Evolutionary conservation across 2,329 filamentous ascomycete genomes (phyloP), one percentile per base, ranked within the genome.

Genomic region (Thyridium curvatum): DNA sequence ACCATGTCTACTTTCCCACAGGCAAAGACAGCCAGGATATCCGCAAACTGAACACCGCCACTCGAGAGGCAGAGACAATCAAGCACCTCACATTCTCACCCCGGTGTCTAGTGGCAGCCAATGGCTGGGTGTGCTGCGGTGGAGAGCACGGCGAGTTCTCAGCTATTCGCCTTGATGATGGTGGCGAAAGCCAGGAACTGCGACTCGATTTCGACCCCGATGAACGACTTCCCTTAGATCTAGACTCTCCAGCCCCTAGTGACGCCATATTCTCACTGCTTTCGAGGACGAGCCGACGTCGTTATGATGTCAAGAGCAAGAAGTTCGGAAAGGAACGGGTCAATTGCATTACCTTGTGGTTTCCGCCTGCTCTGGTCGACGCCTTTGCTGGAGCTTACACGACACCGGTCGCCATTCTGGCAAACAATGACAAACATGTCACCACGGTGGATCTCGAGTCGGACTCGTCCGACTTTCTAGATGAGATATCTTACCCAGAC

Each of bases 341-440:
- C 46, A 82, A 82, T 54, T 82, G 77, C 58, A 72, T 82, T 50
- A 82, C 77, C 14, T 61, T 82, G 21, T 82, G 79, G 79, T 74
- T 71, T 34, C 74, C 74, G 2, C 66, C 71, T 3, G 59, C 59
- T 8, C 48, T 58, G 21, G 52, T 47, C 16, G 43, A 45, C 4
- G 48, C 46, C 34, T 51, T 38, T 18, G 49, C 53, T 6, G 60
- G 55, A 13, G 64, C 69, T 34, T 77, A 81, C 52, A 50, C 53
- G 13, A 59, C 65, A 14, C 66, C 72, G 2, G 71, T 90, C n/a
- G 85, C 81, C 37, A 74, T 86, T 34, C 66, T 96, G 52, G 79
- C 86, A 34, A 96, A 96, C 64, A 98, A 98, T 57, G 93, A 97
- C 64, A 84, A 82, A 56, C 88, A 86, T 2, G 85, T 97, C 41